These are phyloP conservation scores for Tricholoma sp. DNA, from an alignment of 768 basidiomycete species.

Conservation along the genomic window DNA sequence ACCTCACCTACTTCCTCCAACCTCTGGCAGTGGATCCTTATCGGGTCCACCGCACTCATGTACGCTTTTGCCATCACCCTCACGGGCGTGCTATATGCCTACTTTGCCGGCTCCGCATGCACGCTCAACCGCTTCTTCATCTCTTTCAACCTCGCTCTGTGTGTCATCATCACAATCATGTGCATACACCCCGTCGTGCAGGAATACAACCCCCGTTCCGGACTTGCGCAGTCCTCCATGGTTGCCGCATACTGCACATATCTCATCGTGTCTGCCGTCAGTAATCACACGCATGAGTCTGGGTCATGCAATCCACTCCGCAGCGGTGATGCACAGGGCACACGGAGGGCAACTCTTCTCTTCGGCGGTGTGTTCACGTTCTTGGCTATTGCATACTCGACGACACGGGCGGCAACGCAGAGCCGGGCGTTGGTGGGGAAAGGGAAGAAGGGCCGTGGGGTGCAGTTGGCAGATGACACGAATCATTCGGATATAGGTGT, in stretches of 20 bases:
- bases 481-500: conserved; percentile 65
- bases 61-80: conserved; percentile 81
- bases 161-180: conserved; percentile 72
- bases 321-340: conserved; percentile 49
- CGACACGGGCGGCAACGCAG: conserved; percentile 92
- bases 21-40: conserved; percentile 94
- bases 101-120: conserved; percentile 85
- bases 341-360: conserved; percentile 81
- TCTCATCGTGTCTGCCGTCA: conserved; percentile 88
- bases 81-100: conserved; percentile 85
- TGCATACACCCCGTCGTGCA: conserved; percentile 85
- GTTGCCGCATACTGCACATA: conserved; percentile 98
- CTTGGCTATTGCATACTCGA: conserved; percentile 97
- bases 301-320: conserved; percentile 85
- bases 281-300: conserved; percentile 77
- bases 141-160: conserved; percentile 84
- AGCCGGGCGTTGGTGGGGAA: conserved; percentile 84
- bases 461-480: conserved; percentile 57
- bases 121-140: conserved; percentile 96
- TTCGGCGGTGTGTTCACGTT: conserved; percentile 96
- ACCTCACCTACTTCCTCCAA: conserved; percentile 63
- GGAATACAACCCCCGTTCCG: conserved; percentile 89
- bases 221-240: conserved; percentile 93
- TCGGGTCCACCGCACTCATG: conserved; percentile 87
- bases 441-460: conserved; percentile 49